These are phyloP conservation scores for Cinchona pubescens DNA, from an alignment of 257 asterid genomes.

Conservation along the genomic window DNA sequence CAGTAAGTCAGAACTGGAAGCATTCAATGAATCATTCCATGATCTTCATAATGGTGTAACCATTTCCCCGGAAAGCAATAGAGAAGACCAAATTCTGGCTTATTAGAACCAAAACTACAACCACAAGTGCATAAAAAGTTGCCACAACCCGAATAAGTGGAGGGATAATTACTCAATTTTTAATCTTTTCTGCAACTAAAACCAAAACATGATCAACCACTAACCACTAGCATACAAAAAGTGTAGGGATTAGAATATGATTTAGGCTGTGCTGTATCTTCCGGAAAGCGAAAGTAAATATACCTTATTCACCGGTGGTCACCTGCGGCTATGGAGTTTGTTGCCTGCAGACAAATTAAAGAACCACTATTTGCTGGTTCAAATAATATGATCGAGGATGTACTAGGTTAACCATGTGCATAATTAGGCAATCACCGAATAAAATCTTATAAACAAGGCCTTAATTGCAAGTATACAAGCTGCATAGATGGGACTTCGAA, in stretches of 20 bases:
- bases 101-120: neutral
- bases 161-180: neutral
- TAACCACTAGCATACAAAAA: neutral
- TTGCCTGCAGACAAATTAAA: constrained; percentile 18
- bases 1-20: constrained; percentile 6
- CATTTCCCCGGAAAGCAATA: neutral
- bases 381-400: neutral
- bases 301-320: neutral
- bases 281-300: too few relatives aligned
- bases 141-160: neutral
- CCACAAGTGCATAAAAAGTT: constrained; percentile 3
- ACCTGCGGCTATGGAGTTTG: neutral
- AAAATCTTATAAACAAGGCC: neutral
- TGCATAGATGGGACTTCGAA: neutral
- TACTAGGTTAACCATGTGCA: constrained; percentile 8
- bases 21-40: constrained; percentile 9
- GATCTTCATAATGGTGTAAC: neutral
- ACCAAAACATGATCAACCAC: neutral
- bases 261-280: neutral
- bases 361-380: constrained; percentile 12
- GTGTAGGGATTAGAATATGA: neutral
- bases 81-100: neutral
- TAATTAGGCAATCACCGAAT: neutral
- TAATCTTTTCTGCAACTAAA: neutral
- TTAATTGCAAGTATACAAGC: neutral